Conservation (phyloP, 495 filamentous ascomycete species). For the Trypethelium eluteriae region DNA sequence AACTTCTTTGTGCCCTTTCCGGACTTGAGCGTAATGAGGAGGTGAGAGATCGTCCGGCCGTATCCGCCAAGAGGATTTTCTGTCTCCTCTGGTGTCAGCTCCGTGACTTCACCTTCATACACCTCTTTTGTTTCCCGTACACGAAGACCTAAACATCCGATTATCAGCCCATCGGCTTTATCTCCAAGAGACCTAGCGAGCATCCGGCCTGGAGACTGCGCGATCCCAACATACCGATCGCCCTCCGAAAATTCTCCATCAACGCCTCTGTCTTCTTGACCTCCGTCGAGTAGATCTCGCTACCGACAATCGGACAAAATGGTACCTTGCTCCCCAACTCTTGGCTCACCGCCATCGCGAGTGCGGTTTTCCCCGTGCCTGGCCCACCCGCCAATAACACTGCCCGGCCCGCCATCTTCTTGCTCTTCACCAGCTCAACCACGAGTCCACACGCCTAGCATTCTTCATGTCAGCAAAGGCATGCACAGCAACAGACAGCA, state of each 20-base stretch:
- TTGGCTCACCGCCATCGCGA: slow-evolving; percentile 88
- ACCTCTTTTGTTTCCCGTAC: slow-evolving; percentile 98
- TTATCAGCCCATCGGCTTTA: not conserved
- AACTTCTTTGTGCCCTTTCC: slow-evolving; percentile 94
- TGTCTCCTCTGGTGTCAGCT: slow-evolving; percentile 91
- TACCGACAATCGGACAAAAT: slow-evolving; percentile 93
- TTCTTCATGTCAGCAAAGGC: not conserved
- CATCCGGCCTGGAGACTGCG: not conserved
- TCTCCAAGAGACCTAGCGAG: not conserved
- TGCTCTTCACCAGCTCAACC: slow-evolving; percentile 85
- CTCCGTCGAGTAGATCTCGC: slow-evolving; percentile 93
- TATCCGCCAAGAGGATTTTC: slow-evolving; percentile 96
- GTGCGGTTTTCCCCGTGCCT: slow-evolving; percentile 93
- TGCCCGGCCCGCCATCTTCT: slow-evolving; percentile 94
- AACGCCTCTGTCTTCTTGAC: slow-evolving; percentile 98
- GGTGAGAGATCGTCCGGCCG: slow-evolving; percentile 84
- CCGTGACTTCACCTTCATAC: slow-evolving; percentile 94
- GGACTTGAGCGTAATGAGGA: slow-evolving; percentile 83
- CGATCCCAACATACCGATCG: slow-evolving; percentile 59
- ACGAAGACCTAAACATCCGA: slow-evolving; percentile 52
- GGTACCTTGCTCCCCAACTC: slow-evolving; percentile 96
- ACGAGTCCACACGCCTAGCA: slow-evolving; percentile 80
- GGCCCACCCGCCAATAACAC: slow-evolving; percentile 87
- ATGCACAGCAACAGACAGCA: not conserved
- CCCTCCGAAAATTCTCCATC: slow-evolving; percentile 96